Evolutionary conservation across 805 yeast species (phyloP).

Genomic region (Helenozyma baotianmanensis): DNA sequence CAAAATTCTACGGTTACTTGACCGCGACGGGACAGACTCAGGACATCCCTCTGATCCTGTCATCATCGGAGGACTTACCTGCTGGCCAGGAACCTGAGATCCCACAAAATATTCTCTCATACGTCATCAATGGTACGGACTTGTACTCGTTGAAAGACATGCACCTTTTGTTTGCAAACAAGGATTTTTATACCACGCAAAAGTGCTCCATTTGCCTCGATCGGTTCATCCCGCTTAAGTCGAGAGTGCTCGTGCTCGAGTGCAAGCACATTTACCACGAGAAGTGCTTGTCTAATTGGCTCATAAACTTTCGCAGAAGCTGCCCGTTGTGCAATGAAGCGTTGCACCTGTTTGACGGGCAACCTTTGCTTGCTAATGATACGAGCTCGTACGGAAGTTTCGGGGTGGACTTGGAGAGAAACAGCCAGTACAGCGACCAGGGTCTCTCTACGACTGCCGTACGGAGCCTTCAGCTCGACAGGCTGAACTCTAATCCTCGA

Average conservation of each 20-base stretch:
- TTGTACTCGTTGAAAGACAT: constrained; percentile 4
- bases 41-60: constrained; percentile 10
- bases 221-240: constrained; percentile 42
- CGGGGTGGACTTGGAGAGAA: constrained; percentile 7
- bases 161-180: constrained; percentile 5
- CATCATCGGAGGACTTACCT: constrained; percentile 10
- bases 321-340: constrained; percentile 55
- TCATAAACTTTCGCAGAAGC: constrained; percentile 45
- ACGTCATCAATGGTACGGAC: constrained; percentile 8
- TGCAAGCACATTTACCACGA: constrained; percentile 62
- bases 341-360: constrained; percentile 4
- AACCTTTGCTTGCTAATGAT: constrained; percentile 1
- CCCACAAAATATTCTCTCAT: not conserved
- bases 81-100: constrained; percentile 1
- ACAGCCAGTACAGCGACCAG: not conserved
- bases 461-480: constrained; percentile 4
- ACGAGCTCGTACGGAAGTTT: constrained; percentile 6
- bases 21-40: constrained; percentile 27
- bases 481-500: not conserved
- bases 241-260: constrained; percentile 48
- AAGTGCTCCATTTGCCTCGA: constrained; percentile 62
- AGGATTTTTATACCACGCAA: constrained; percentile 25
- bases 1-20: constrained; percentile 26
- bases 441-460: constrained; percentile 5
- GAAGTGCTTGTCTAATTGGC: constrained; percentile 57